phyloP scores from a whole-genome alignment of 2,329 filamentous ascomycete genomes.

The Microdochium paspali region DNA sequence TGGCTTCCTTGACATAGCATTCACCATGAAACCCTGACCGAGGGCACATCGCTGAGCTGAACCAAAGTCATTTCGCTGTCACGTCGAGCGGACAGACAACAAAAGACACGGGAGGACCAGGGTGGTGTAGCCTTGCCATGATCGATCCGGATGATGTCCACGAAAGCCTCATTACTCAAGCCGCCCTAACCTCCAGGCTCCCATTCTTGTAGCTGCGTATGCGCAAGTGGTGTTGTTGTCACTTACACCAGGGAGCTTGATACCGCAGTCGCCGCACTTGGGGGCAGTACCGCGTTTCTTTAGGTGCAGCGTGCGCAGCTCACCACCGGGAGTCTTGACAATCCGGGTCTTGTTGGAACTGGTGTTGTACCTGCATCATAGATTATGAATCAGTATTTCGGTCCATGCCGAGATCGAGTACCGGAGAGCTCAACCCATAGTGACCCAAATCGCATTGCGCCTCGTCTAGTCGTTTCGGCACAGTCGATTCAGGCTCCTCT shows the following conservation, averaged over 20 bases:
- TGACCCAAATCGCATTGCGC: background rate
- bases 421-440: too few species aligned
- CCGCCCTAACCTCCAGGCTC: too few species aligned
- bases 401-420: background rate
- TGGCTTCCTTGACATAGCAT: too few species aligned
- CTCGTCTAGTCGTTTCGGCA: background rate
- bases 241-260: slow-evolving; percentile 97
- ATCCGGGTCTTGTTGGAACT: slow-evolving; percentile 93
- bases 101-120: too few species aligned
- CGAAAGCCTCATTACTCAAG: too few species aligned
- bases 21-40: too few species aligned
- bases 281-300: slow-evolving; percentile 98
- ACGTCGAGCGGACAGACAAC: too few species aligned
- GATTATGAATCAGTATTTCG: slow-evolving; percentile 11
- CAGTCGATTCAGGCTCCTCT: background rate
- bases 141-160: too few species aligned
- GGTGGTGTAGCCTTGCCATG: too few species aligned
- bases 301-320: slow-evolving; percentile 94
- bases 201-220: background rate
- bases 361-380: slow-evolving; percentile 81
- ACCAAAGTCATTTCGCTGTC: too few species aligned
- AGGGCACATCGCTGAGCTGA: too few species aligned
- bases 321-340: slow-evolving; percentile 92
- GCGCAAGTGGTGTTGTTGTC: slow-evolving; percentile 3
- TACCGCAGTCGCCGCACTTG: slow-evolving; percentile 98